A percentile compares a stretch with the other conserved stretches of the same genome.
Conservation (phyloP, 1,284 basidiomycete species). For the Microbotryum intermedium region DNA sequence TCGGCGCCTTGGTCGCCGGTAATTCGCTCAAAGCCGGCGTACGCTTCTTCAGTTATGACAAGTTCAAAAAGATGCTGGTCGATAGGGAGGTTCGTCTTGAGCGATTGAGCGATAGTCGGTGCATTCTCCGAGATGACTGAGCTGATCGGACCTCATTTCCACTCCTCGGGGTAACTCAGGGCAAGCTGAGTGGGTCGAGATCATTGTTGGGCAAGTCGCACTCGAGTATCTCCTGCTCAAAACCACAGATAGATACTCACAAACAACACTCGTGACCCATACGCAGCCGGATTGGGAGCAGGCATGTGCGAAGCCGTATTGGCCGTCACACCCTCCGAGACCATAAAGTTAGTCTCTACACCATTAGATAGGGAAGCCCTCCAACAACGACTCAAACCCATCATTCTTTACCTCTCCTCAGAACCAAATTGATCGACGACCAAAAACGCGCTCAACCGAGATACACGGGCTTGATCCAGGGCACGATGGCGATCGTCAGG, state of each 20-base stretch:
- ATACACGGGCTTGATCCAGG: conserved; percentile 82
- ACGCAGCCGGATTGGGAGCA: conserved; percentile 77
- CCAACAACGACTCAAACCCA: not conserved
- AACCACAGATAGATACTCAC: conserved; percentile 1
- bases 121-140: not conserved
- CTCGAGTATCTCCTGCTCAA: not conserved
- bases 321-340: conserved; percentile 94
- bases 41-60: conserved; percentile 87
- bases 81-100: conserved; percentile 58
- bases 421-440: conserved; percentile 97
- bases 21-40: conserved; percentile 89
- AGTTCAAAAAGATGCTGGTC: conserved; percentile 76
- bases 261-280: conserved; percentile 3
- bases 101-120: not conserved
- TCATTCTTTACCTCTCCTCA: conserved; percentile 37
- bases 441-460: conserved; percentile 72
- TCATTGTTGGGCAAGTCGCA: conserved; percentile 63
- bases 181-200: conserved; percentile 74
- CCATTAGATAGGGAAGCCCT: no score
- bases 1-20: conserved; percentile 70
- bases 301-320: conserved; percentile 90
- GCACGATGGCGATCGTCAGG: conserved; percentile 67
- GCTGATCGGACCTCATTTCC: not conserved
- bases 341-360: conserved; percentile 70
- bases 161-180: conserved; percentile 46